phyloP scores from a whole-genome alignment of 2,329 filamentous ascomycete genomes.

The Fusarium paranaense region DNA sequence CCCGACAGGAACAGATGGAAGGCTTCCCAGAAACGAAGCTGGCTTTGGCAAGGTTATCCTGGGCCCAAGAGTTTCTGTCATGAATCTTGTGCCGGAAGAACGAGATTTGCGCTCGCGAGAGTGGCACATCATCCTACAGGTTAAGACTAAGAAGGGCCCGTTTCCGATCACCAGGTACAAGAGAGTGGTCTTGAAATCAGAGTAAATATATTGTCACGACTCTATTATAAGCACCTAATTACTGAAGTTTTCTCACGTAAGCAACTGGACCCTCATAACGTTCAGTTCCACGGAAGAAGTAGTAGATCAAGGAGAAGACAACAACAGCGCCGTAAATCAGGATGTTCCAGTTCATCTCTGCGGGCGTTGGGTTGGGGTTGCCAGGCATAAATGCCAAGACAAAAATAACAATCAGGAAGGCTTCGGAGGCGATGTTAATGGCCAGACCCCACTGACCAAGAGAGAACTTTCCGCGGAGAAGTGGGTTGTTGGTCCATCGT shows the following conservation, averaged over 20 bases:
- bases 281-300: slow-evolving; percentile 27
- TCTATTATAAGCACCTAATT: not conserved
- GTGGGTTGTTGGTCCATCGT: slow-evolving; percentile 21
- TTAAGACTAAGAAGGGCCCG: not conserved
- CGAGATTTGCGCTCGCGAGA: not conserved
- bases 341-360: slow-evolving; percentile 40
- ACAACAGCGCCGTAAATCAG: slow-evolving; percentile 25
- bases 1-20: not conserved
- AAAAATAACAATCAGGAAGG: slow-evolving; percentile 31
- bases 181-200: not conserved
- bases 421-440: slow-evolving; percentile 33
- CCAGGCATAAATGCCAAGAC: slow-evolving; percentile 38
- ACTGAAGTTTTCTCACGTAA: slow-evolving; percentile 18
- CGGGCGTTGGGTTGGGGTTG: slow-evolving; percentile 24
- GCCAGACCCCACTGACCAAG: slow-evolving; percentile 32
- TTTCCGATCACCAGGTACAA: not conserved
- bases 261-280: slow-evolving; percentile 35
- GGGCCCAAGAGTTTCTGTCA: not conserved
- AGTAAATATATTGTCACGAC: not conserved
- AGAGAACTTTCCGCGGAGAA: slow-evolving; percentile 31
- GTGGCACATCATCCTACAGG: not conserved
- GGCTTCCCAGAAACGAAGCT: not conserved
- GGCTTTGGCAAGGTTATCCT: not conserved
- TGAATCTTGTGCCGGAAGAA: not conserved
- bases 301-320: slow-evolving; percentile 26